Evolutionary conservation across 164 flowering plant species (phyloP).

Genomic region (Vitis amurensis): DNA sequence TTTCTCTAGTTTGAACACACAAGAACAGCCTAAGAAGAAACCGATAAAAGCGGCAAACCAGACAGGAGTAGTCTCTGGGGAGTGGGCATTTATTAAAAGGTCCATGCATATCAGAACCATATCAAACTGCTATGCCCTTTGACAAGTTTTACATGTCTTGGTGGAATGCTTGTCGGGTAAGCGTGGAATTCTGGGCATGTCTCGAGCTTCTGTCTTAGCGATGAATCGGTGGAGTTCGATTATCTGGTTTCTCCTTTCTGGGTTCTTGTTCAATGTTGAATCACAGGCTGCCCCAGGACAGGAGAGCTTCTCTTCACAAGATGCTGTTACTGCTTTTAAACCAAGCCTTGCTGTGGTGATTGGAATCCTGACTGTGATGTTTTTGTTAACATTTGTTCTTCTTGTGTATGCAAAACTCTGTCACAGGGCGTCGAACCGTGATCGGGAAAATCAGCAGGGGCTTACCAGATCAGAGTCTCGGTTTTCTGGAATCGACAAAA

Average conservation of each 20-base stretch:
- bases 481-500: constrained; percentile 76
- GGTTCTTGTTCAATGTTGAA: constrained; percentile 13
- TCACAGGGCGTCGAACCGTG: constrained; percentile 20
- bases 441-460: constrained; percentile 3
- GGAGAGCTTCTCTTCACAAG: constrained; percentile 1
- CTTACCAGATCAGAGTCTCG: constrained; percentile 31
- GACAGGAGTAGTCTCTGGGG: constrained; percentile 1
- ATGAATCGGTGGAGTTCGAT: constrained; percentile 14
- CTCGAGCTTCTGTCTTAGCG: background rate
- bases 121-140: constrained; percentile 8
- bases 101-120: background rate
- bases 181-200: constrained; percentile 1
- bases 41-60: constrained; percentile 17
- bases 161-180: background rate
- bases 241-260: background rate
- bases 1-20: constrained; percentile 1
- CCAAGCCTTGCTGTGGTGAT: constrained; percentile 77
- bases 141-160: background rate
- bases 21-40: constrained; percentile 10
- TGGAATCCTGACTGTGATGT: constrained; percentile 64
- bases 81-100: background rate
- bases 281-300: constrained; percentile 14
- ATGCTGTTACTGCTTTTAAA: constrained; percentile 33
- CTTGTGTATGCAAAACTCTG: constrained; percentile 74
- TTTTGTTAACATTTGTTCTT: constrained; percentile 57